Base-by-base conservation (phyloP, 2,329 filamentous ascomycete genomes). In the Dactylellina haptotyla region DNA sequence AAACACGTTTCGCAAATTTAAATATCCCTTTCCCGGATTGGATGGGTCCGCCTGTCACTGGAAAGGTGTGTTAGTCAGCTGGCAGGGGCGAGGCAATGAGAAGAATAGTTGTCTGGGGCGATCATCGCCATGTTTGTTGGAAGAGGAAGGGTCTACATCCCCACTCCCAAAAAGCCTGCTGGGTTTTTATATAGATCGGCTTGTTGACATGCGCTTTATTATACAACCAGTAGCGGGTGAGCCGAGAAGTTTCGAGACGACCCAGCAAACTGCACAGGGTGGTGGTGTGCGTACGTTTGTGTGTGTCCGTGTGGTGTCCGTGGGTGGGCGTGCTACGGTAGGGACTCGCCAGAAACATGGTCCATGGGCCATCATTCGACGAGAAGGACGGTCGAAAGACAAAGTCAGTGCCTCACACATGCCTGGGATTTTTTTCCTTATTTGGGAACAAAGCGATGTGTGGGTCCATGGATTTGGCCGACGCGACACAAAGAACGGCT, bases 1-100 rank as follows among this genome's bases (percentile, higher is more conserved):
- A 46, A 50, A 57, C 63, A 45, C 59, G 26, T 72, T 72, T 64
- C 53, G 67, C 67, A 65, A 72, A 72, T 56, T 65, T 46, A 23
- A 46, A 46, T 16, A 45, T 37, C 43, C 23, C 25, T 37, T 37
- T 41, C 34, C 26, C 32, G 62, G 43, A 34, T 53, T 41, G 16
- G 45, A 51, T 53, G 32, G 34, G 53, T 53, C 63, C 53, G 53
- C 37, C 53, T 57, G 53, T 43, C 23, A 57, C n/a, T 16, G 14
- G n/a, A 34, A 37, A 43, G 28, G 14, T 37, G 14, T 20, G 59
- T 61, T 65, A 64, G 59, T 64, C 30, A 72, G 59, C 45, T 14
- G 18, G 16, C 12, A 3, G 23, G 18, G 30, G 5, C 12, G 16
- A 16, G n/a, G 25, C 16, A 54, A 37, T 50, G 10, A 12, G 20